Evolutionary conservation across 148 eudicot species (phyloP).

Genomic region (Cornus kousa): DNA sequence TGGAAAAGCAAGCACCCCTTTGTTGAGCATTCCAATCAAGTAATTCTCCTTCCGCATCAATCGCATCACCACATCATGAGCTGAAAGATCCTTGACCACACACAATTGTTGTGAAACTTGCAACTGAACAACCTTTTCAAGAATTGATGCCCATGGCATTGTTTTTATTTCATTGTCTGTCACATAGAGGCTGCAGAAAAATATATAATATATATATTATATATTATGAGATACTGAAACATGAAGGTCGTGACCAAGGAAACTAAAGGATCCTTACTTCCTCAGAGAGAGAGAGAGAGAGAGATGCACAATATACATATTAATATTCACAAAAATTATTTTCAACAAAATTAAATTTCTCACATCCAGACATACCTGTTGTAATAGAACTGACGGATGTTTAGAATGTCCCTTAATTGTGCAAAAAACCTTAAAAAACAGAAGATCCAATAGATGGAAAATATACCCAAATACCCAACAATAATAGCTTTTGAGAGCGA

Average conservation of each 20-base stretch:
- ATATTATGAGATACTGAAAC: background rate
- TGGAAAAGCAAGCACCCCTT: slow-evolving; percentile 86
- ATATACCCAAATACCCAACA: slow-evolving; percentile 85
- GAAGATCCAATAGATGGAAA: slow-evolving; percentile 73
- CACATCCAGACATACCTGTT: slow-evolving; percentile 47
- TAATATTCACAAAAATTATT: background rate
- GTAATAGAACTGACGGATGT: slow-evolving; percentile 76
- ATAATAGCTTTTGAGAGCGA: slow-evolving; percentile 71
- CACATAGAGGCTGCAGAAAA: slow-evolving; percentile 73
- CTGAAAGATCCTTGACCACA: slow-evolving; percentile 86
- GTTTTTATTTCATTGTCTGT: slow-evolving; percentile 89
- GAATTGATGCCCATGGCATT: slow-evolving; percentile 83
- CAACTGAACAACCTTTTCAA: slow-evolving; percentile 76
- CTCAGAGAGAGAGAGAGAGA: background rate
- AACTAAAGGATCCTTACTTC: background rate
- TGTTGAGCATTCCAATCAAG: slow-evolving; percentile 96
- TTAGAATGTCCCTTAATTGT: slow-evolving; percentile 75
- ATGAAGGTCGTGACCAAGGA: background rate
- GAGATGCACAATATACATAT: background rate
- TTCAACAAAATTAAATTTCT: background rate
- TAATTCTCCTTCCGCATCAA: slow-evolving; percentile 96
- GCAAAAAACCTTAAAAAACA: slow-evolving; percentile 88
- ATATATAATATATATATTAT: background rate
- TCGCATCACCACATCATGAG: slow-evolving; percentile 89
- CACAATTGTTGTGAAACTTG: slow-evolving; percentile 69